Conservation (phyloP, 805 yeast genomes). For the Ogataea ramenticola region DNA sequence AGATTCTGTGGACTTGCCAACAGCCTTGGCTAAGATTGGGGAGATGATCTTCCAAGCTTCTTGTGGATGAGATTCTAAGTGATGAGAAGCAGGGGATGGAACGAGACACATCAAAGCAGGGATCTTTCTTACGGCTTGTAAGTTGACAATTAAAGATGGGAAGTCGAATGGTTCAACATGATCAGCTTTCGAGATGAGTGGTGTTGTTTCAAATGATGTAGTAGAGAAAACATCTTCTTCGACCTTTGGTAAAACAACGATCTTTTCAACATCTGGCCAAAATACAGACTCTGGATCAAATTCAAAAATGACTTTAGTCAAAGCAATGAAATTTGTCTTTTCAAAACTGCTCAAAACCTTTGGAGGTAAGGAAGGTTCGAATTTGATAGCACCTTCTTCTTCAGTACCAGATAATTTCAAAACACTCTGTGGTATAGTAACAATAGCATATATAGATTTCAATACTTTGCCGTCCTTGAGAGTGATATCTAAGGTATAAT, state of each 20-base stretch:
- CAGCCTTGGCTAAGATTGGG: constrained; percentile 30
- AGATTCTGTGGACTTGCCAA: constrained; percentile 12
- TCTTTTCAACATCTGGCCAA: constrained; percentile 33
- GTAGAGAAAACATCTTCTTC: constrained; percentile 6
- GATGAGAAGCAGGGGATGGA: constrained; percentile 42
- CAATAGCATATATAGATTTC: constrained; percentile 31
- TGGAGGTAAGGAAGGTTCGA: constrained; percentile 29
- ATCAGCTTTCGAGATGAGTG: not conserved
- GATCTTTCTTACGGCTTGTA: constrained; percentile 17
- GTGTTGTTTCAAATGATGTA: not conserved
- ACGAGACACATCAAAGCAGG: constrained; percentile 37
- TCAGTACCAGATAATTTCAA: constrained; percentile 26
- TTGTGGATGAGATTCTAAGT: constrained; percentile 32
- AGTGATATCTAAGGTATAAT: constrained; percentile 7
- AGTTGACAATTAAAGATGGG: constrained; percentile 21
- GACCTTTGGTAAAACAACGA: constrained; percentile 20
- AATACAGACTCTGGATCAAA: constrained; percentile 30
- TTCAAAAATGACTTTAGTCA: constrained; percentile 40
- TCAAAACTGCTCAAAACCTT: constrained; percentile 20
- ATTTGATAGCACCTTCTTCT: constrained; percentile 21
- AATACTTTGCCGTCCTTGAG: constrained; percentile 12
- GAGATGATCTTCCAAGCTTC: constrained; percentile 35
- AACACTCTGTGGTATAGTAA: constrained; percentile 43
- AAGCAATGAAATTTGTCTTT: constrained; percentile 28
- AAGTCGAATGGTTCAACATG: constrained; percentile 17